These are phyloP conservation scores for Galium porrigens DNA, from an alignment of 305 asterid species.

Conservation along the genomic window DNA sequence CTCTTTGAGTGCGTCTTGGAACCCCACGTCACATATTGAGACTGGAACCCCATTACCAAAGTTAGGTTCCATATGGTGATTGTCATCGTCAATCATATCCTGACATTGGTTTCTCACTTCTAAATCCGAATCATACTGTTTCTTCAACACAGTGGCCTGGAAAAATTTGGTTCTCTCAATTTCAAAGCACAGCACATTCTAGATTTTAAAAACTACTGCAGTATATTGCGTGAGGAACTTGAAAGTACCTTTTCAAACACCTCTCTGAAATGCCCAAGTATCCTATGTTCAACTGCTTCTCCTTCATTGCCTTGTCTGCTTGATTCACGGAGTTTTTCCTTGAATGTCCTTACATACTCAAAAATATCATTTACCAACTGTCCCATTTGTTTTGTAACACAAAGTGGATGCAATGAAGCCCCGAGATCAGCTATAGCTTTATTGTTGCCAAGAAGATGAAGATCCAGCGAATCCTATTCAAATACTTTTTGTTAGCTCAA, in stretches of 20 bases:
- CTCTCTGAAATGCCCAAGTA: slow-evolving; percentile 45
- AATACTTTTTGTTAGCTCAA: slow-evolving; percentile 10
- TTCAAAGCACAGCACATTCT: slow-evolving; percentile 1
- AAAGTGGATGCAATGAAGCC: slow-evolving; percentile 43
- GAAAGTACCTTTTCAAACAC: slow-evolving; percentile 39
- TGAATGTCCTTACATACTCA: slow-evolving; percentile 32
- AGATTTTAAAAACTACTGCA: not conserved
- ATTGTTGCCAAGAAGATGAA: slow-evolving; percentile 47
- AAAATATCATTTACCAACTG: slow-evolving; percentile 43
- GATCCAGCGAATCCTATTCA: slow-evolving; percentile 54
- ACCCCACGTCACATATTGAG: slow-evolving; percentile 21
- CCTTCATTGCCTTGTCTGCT: slow-evolving; percentile 21
- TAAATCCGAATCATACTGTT: slow-evolving; percentile 30
- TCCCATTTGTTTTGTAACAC: slow-evolving; percentile 66
- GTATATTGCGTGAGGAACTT: not conserved
- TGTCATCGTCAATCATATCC: slow-evolving; percentile 17
- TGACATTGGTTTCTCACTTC: slow-evolving; percentile 21
- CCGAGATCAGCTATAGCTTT: slow-evolving; percentile 24
- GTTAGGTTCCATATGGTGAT: not conserved
- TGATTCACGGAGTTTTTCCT: slow-evolving; percentile 32
- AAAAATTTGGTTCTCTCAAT: slow-evolving; percentile 15
- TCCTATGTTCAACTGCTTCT: slow-evolving; percentile 33
- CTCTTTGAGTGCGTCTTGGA: slow-evolving; percentile 32
- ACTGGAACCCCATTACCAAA: slow-evolving; percentile 29
- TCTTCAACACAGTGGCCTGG: slow-evolving; percentile 44